Percentiles rank a stretch among this genome's conserved stretches.
phyloP scores from a whole-genome alignment of 805 yeast genomes.

The Sugiyamaella marilandica region DNA sequence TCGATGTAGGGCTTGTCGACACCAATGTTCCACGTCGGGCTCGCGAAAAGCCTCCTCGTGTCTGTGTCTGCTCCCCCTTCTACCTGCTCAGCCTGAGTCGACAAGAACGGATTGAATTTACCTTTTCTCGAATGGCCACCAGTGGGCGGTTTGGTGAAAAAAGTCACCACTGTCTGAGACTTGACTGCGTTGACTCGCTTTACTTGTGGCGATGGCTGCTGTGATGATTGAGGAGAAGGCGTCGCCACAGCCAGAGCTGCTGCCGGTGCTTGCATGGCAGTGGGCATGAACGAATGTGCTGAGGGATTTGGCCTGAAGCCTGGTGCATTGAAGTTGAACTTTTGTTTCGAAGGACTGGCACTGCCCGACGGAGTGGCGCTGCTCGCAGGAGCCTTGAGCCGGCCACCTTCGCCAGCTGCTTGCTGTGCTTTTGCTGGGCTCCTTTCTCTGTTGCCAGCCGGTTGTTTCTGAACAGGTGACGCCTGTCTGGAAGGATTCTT shows the following conservation, averaged over 20 bases:
- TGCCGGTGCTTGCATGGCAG: conserved; percentile 12
- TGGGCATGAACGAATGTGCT: conserved; percentile 50
- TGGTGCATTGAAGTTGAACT: conserved; percentile 53
- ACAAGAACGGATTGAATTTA: conserved; percentile 51
- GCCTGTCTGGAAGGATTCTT: background rate
- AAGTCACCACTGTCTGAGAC: conserved; percentile 15
- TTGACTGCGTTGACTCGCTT: background rate
- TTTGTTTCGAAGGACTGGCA: conserved; percentile 37
- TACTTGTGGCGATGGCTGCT: conserved; percentile 26
- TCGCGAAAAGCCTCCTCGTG: conserved; percentile 64
- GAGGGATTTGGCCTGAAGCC: conserved; percentile 67
- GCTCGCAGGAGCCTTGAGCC: conserved; percentile 7
- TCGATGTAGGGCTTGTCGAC: conserved; percentile 50
- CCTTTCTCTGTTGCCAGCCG: background rate
- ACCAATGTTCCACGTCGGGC: conserved; percentile 71
- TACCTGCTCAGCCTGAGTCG: conserved; percentile 37
- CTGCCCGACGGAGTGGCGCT: conserved; percentile 6
- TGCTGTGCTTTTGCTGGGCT: background rate
- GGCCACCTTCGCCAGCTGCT: background rate
- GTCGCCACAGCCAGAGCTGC: conserved; percentile 9
- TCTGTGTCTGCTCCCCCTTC: conserved; percentile 26
- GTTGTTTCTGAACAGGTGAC: background rate
- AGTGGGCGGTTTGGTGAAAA: conserved; percentile 37
- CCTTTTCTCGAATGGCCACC: conserved; percentile 29
- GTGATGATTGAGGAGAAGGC: conserved; percentile 21